Percentiles rank a stretch among this genome's conserved stretches.
Conservation (phyloP, 164 flowering plant genomes). For the Vitis labrusca region DNA sequence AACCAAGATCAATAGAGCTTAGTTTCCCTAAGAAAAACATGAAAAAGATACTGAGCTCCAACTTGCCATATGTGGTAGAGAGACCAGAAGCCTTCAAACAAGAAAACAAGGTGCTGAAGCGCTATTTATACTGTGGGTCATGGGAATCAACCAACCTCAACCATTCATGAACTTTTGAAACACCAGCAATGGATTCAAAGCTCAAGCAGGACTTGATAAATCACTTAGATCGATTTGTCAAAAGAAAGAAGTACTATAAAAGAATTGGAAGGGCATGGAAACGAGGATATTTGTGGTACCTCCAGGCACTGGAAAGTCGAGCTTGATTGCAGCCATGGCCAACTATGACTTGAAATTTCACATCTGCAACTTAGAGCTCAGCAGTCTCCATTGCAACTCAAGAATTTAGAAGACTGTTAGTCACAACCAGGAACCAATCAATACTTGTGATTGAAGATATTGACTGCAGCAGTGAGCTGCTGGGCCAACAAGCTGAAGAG, state of each 20-base stretch:
- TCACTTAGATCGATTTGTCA: conserved; percentile 38
- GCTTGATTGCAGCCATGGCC: conserved; percentile 35
- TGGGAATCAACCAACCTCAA: conserved; percentile 13
- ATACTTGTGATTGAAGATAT: conserved; percentile 30
- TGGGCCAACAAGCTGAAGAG: conserved; percentile 3
- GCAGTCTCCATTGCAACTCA: neutral
- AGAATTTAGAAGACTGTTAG: conserved; percentile 3
- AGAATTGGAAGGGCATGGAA: conserved; percentile 28
- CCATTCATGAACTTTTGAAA: conserved; percentile 35
- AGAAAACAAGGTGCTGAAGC: conserved; percentile 13
- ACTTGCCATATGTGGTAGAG: conserved; percentile 14
- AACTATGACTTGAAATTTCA: conserved; percentile 18
- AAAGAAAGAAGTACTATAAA: conserved; percentile 18
- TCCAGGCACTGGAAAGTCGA: conserved; percentile 30
- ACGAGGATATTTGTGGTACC: conserved; percentile 23
- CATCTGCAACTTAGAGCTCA: conserved; percentile 27
- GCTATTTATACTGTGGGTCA: neutral
- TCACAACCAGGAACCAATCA: conserved; percentile 16
- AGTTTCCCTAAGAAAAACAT: conserved; percentile 11
- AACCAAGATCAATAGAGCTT: conserved; percentile 8
- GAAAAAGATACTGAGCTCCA: conserved; percentile 2
- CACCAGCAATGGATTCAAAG: conserved; percentile 31
- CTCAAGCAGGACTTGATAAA: conserved; percentile 24
- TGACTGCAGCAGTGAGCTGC: conserved; percentile 23
- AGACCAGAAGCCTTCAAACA: conserved; percentile 4